Conservation (phyloP, 495 filamentous ascomycete species). For the Aspergillus hancockii region DNA sequence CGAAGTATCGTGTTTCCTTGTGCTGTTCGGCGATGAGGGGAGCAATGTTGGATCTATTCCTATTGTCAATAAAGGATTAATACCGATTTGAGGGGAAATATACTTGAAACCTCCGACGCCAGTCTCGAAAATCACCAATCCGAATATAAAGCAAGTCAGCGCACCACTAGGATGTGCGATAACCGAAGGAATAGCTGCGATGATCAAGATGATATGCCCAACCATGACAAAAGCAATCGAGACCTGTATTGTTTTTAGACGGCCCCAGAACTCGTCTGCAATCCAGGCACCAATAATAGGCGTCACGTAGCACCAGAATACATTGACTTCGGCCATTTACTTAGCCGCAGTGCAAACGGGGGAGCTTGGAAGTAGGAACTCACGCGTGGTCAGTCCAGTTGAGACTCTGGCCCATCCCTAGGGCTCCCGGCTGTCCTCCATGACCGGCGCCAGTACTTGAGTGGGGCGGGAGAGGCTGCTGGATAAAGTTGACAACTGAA, state of each 20-base stretch:
- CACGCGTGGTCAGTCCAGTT: slow-evolving; percentile 57
- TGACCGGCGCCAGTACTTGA: slow-evolving; percentile 61
- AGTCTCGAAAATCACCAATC: slow-evolving; percentile 56
- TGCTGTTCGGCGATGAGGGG: slow-evolving; percentile 57
- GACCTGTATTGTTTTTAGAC: slow-evolving; percentile 67
- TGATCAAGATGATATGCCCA: slow-evolving; percentile 65
- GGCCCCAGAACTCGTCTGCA: slow-evolving; percentile 71
- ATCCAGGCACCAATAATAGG: slow-evolving; percentile 70
- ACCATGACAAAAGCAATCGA: slow-evolving; percentile 59
- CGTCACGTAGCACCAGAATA: slow-evolving; percentile 72
- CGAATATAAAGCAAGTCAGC: slow-evolving; percentile 57
- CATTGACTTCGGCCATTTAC: slow-evolving; percentile 48
- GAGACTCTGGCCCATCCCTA: slow-evolving; percentile 67
- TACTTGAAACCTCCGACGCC: slow-evolving; percentile 58
- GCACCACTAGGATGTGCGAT: slow-evolving; percentile 54
- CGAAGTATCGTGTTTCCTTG: slow-evolving; percentile 38
- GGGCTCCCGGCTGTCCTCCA: slow-evolving; percentile 60
- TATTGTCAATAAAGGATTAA: not conserved
- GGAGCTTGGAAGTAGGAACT: slow-evolving; percentile 9
- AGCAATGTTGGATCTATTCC: slow-evolving; percentile 55
- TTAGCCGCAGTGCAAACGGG: not conserved
- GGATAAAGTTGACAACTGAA: slow-evolving; percentile 65
- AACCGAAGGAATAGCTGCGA: slow-evolving; percentile 62
- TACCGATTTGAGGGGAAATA: not conserved
- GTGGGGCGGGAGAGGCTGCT: slow-evolving; percentile 60